Conservation (phyloP, 179 eudicot genomes). For the Patellifolia procumbens region DNA sequence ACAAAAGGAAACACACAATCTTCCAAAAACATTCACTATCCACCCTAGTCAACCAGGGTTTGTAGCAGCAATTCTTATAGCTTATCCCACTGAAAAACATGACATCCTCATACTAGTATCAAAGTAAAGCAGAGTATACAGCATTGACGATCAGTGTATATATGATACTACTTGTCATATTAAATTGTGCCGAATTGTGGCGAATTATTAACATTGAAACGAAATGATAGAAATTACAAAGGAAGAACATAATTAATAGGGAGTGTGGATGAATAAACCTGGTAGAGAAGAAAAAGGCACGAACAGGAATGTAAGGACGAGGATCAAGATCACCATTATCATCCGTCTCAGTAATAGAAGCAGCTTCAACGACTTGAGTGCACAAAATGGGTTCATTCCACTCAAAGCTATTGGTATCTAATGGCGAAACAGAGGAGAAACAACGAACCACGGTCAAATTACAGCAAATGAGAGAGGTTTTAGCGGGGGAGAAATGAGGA, state of each 20-base stretch:
- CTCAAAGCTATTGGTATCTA: constrained; percentile 25
- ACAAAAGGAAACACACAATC: too few species aligned
- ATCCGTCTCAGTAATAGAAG: constrained; percentile 26
- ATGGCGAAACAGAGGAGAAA: constrained; percentile 19
- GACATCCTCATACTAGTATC: too few species aligned
- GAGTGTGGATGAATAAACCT: constrained; percentile 41
- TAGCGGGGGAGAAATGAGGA: constrained; percentile 15
- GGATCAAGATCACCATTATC: constrained; percentile 18
- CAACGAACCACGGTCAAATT: constrained; percentile 3
- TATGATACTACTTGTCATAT: too few species aligned
- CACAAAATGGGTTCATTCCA: constrained; percentile 45
- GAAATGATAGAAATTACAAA: not conserved
- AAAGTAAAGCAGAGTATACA: too few species aligned
- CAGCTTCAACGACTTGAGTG: constrained; percentile 30
- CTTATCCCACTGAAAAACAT: too few species aligned
- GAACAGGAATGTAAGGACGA: constrained; percentile 53
- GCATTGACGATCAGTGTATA: too few species aligned
- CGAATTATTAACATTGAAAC: not conserved
- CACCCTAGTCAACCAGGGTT: too few species aligned
- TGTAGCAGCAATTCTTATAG: too few species aligned
- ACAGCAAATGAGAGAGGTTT: constrained; percentile 20
- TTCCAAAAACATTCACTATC: too few species aligned
- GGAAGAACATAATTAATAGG: not conserved
- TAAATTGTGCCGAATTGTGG: too few species aligned
- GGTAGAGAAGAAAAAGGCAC: constrained; percentile 79